These are phyloP conservation scores for Claviceps maximensis DNA, from an alignment of 2,329 filamentous ascomycete genomes.

Conservation along the genomic window DNA sequence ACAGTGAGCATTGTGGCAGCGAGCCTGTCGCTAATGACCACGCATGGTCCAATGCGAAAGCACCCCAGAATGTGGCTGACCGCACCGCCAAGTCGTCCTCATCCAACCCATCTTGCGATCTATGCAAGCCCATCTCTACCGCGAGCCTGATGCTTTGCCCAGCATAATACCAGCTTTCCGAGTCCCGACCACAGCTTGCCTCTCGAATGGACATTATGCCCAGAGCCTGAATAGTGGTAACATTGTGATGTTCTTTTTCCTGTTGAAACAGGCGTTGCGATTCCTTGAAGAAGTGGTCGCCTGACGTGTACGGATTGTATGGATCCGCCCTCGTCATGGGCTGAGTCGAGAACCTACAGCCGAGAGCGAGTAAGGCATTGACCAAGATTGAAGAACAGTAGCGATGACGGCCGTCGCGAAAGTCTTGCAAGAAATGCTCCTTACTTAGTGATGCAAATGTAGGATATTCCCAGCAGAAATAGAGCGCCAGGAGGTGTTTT, in stretches of 20 bases:
- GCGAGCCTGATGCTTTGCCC: constrained; percentile 61
- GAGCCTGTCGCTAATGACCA: constrained; percentile 53
- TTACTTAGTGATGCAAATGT: constrained; percentile 62
- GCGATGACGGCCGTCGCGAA: constrained; percentile 42
- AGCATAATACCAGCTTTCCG: constrained; percentile 58
- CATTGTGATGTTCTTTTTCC: constrained; percentile 42
- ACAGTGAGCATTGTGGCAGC: constrained; percentile 45
- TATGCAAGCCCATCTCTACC: constrained; percentile 57
- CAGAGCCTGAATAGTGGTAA: constrained; percentile 63
- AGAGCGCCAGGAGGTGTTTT: constrained; percentile 49
- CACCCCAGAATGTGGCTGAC: constrained; percentile 48
- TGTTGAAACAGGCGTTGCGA: constrained; percentile 46
- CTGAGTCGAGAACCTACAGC: constrained; percentile 55
- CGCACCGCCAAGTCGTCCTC: constrained; percentile 45
- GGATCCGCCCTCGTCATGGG: constrained; percentile 50
- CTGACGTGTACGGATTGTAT: constrained; percentile 49
- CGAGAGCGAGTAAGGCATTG: constrained; percentile 51
- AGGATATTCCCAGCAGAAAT: constrained; percentile 66
- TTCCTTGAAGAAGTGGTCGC: constrained; percentile 64
- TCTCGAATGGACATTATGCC: constrained; percentile 66
- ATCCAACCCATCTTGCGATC: constrained; percentile 33
- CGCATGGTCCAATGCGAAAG: constrained; percentile 49
- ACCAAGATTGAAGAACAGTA: constrained; percentile 57
- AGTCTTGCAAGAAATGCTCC: constrained; percentile 56
- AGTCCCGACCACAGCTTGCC: constrained; percentile 58